A percentile compares a stretch with the other conserved stretches of the same genome.
These are phyloP conservation scores for Ceriops decandra DNA, from an alignment of 345 rosid species.

Conservation along the genomic window DNA sequence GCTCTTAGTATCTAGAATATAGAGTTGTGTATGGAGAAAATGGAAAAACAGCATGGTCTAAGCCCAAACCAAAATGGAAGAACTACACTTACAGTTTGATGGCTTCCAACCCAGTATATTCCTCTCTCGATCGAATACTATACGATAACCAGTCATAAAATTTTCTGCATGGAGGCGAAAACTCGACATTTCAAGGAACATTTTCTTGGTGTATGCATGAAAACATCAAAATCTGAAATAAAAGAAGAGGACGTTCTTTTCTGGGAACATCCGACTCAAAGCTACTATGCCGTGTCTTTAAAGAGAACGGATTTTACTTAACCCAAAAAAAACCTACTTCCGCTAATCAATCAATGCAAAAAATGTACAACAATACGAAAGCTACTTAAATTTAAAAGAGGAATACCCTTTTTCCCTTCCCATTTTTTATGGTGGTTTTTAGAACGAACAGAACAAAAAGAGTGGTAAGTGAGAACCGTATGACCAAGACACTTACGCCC, in stretches of 20 bases:
- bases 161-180: slow-evolving; percentile 48
- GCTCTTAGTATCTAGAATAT: background rate
- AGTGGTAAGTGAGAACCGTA: background rate
- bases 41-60: background rate
- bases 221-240: no score
- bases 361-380: no score
- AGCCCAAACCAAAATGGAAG: background rate
- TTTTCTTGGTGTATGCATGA: no score
- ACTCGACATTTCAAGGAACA: no score
- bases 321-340: no score
- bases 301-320: no score
- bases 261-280: no score
- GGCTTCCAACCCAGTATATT: slow-evolving; percentile 61
- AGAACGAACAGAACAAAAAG: background rate
- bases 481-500: slow-evolving; percentile 71
- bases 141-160: slow-evolving; percentile 69
- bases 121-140: slow-evolving; percentile 70
- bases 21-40: background rate
- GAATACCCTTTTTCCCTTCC: no score
- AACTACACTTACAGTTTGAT: slow-evolving; percentile 58
- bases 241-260: no score
- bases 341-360: no score
- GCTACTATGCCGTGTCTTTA: no score
- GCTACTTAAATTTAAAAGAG: no score
- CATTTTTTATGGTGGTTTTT: background rate